These are phyloP conservation scores for Taphrina flavorubra DNA, from an alignment of 1,139 yeast genomes.

Conservation along the genomic window DNA sequence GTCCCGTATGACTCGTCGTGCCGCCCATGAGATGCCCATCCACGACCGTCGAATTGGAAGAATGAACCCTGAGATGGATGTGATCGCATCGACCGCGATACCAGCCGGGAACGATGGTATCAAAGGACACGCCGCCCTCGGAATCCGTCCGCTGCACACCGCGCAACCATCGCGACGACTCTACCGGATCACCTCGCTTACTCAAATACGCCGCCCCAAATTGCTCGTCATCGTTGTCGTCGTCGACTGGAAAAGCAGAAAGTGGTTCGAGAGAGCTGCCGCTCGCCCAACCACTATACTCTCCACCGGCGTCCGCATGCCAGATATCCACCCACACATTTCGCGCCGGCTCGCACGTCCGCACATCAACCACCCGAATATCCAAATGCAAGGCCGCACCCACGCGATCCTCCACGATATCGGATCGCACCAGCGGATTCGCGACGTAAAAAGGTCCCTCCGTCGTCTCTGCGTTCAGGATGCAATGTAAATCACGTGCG, in stretches of 20 bases:
- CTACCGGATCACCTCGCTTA: conserved; percentile 17
- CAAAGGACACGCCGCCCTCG: conserved; percentile 1
- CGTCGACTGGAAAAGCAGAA: not conserved
- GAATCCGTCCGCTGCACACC: conserved; percentile 7
- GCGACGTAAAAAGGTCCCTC: conserved; percentile 20
- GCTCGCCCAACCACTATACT: conserved; percentile 18
- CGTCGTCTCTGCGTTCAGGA: conserved; percentile 8
- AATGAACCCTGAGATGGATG: conserved; percentile 16
- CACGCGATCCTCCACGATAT: conserved; percentile 14
- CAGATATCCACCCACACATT: conserved; percentile 12
- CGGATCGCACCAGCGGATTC: conserved; percentile 8
- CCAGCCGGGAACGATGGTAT: conserved; percentile 17
- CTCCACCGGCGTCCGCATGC: conserved; percentile 20
- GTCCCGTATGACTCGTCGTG: conserved; percentile 4
- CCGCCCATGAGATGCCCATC: conserved; percentile 19
- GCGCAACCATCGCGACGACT: conserved; percentile 14
- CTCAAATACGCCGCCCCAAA: not conserved
- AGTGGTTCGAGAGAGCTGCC: conserved; percentile 1
- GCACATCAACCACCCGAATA: conserved; percentile 15
- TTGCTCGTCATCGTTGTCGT: not conserved
- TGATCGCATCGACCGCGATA: conserved; percentile 19
- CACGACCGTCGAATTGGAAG: conserved; percentile 12
- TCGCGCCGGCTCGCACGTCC: conserved; percentile 18
- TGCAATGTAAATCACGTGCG: not conserved
- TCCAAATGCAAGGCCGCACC: conserved; percentile 9